Percentiles rank a stretch among this genome's conserved stretches.
Evolutionary conservation across 2,329 filamentous ascomycete genomes (phyloP).

Genomic region (Simplicillium aogashimaense): DNA sequence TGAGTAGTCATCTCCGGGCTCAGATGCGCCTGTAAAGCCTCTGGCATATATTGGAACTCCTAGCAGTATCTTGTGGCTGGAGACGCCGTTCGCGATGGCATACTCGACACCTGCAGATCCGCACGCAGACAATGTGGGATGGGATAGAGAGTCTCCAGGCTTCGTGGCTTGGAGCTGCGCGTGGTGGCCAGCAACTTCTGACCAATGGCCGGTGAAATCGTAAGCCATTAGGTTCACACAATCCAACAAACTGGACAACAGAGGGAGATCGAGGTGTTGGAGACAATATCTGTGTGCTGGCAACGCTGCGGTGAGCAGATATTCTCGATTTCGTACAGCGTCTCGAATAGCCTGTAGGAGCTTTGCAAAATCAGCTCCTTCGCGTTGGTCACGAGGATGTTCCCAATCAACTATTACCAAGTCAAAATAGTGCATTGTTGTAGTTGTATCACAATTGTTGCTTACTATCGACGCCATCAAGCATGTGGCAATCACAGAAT

Average conservation of each 20-base stretch:
- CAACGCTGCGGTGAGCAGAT: slow-evolving; percentile 51
- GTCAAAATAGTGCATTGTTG: slow-evolving; percentile 2
- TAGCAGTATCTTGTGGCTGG: slow-evolving; percentile 47
- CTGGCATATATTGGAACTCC: slow-evolving; percentile 56
- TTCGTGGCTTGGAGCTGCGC: slow-evolving; percentile 43
- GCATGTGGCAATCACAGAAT: slow-evolving; percentile 44
- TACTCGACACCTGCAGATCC: slow-evolving; percentile 47
- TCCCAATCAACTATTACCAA: slow-evolving; percentile 54
- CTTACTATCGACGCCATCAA: slow-evolving; percentile 57
- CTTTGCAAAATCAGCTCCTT: slow-evolving; percentile 47
- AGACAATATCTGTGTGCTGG: slow-evolving; percentile 54
- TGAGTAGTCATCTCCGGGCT: slow-evolving; percentile 38
- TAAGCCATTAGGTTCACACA: slow-evolving; percentile 61
- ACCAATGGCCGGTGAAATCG: slow-evolving; percentile 58
- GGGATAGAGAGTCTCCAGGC: slow-evolving; percentile 8
- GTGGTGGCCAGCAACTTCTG: slow-evolving; percentile 50
- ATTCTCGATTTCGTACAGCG: slow-evolving; percentile 42
- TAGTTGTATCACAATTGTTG: background rate
- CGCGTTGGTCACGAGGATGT: slow-evolving; percentile 41
- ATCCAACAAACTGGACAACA: slow-evolving; percentile 44
- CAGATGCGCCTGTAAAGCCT: slow-evolving; percentile 44
- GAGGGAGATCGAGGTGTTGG: slow-evolving; percentile 44
- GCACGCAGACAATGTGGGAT: slow-evolving; percentile 27
- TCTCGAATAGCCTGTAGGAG: slow-evolving; percentile 45
- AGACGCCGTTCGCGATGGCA: slow-evolving; percentile 41